phyloP scores from a whole-genome alignment of 805 yeast species.

The Spencermartinsiella europaea region DNA sequence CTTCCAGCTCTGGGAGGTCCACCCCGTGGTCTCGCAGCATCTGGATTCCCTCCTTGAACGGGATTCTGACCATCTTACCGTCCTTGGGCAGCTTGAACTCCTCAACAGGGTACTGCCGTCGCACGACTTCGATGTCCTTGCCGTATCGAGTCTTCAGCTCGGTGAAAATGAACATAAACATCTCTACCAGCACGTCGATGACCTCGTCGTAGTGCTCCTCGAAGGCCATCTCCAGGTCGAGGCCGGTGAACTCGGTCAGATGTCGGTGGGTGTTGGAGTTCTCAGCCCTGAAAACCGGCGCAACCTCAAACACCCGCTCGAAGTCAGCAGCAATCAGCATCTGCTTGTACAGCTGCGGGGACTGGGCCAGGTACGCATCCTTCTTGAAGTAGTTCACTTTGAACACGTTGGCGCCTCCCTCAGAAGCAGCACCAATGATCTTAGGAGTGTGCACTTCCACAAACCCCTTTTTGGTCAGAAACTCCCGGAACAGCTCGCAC shows the following conservation, averaged over 20 bases:
- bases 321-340: constrained; percentile 97
- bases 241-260: constrained; percentile 97
- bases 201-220: constrained; percentile 98
- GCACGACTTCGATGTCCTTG: constrained; percentile 79
- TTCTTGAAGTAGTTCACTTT: constrained; percentile 90
- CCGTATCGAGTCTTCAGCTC: constrained; percentile 76
- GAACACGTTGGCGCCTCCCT: constrained; percentile 97
- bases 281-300: constrained; percentile 98
- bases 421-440: constrained; percentile 90
- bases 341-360: constrained; percentile 97
- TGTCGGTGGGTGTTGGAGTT: constrained; percentile 99
- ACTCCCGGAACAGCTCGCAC: constrained; percentile 83
- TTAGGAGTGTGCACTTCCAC: constrained; percentile 96
- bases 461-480: constrained; percentile 60
- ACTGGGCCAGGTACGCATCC: constrained; percentile 91
- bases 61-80: constrained; percentile 88
- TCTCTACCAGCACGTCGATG: constrained; percentile 52
- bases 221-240: constrained; percentile 96
- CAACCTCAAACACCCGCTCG: constrained; percentile 92
- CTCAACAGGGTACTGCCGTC: constrained; percentile 95
- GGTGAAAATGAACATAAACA: constrained; percentile 83
- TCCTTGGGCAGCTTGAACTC: constrained; percentile 91
- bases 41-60: constrained; percentile 85
- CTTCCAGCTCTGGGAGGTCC: constrained; percentile 74
- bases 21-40: constrained; percentile 84